These are phyloP conservation scores for Peronospora farinosa DNA, from an alignment of 352 stramenopile genomes.

Conservation along the genomic window DNA sequence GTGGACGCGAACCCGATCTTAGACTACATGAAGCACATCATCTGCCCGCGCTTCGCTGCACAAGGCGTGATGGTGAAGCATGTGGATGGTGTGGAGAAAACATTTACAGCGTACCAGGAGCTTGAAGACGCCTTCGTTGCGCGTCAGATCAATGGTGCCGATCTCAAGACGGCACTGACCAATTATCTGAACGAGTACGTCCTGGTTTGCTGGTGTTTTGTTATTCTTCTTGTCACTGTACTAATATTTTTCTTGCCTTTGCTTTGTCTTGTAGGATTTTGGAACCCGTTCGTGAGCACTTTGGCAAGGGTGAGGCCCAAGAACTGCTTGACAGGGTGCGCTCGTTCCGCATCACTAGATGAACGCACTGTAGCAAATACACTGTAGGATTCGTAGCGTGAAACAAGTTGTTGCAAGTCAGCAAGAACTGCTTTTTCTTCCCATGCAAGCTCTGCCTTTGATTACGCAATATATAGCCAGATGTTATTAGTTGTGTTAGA, in stretches of 20 bases:
- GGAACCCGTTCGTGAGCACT: slow-evolving; percentile 95
- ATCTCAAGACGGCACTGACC: slow-evolving; percentile 91
- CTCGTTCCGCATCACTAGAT: slow-evolving; percentile 94
- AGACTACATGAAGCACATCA: slow-evolving; percentile 97
- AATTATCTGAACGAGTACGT: slow-evolving; percentile 90
- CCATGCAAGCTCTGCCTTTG: no score
- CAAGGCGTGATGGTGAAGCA: slow-evolving; percentile 50
- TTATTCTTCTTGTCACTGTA: background rate
- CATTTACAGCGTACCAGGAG: slow-evolving; percentile 86
- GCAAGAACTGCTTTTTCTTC: no score
- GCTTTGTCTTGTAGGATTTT: slow-evolving; percentile 66
- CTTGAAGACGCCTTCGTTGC: slow-evolving; percentile 89
- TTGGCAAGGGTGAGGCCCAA: slow-evolving; percentile 91
- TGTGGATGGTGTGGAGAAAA: slow-evolving; percentile 46
- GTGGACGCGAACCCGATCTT: slow-evolving; percentile 93
- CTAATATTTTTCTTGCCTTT: slow-evolving; percentile 17
- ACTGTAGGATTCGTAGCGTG: background rate
- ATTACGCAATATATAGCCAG: no score
- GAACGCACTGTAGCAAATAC: slow-evolving; percentile 19
- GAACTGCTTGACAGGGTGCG: slow-evolving; percentile 93
- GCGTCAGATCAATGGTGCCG: slow-evolving; percentile 86
- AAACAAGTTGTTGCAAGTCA: background rate
- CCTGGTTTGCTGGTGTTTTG: slow-evolving; percentile 1
- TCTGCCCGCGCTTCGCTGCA: slow-evolving; percentile 80
- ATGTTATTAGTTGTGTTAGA: no score